phyloP scores from a whole-genome alignment of 1,284 basidiomycete genomes.

The Pyrrhoderma noxium region DNA sequence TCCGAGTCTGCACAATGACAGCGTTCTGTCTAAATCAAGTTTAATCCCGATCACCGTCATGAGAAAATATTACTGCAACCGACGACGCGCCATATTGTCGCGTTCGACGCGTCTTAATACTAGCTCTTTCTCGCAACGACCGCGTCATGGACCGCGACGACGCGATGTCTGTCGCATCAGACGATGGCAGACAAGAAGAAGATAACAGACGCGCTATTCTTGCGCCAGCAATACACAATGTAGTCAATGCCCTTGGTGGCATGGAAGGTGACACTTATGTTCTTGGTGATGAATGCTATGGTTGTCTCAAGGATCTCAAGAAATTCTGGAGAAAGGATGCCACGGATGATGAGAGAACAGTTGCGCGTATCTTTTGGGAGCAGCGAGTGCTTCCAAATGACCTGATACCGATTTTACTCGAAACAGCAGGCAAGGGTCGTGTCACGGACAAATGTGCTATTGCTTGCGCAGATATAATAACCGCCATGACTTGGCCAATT shows the following conservation, averaged over 20 bases:
- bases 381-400: slow-evolving; percentile 79
- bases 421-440: slow-evolving; percentile 68
- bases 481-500: slow-evolving; percentile 96
- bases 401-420: slow-evolving; percentile 76
- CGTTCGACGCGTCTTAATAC: slow-evolving; percentile 7
- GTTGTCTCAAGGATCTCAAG: slow-evolving; percentile 90
- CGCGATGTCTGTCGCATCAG: slow-evolving; percentile 2
- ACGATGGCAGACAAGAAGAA: neutral
- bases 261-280: slow-evolving; percentile 64
- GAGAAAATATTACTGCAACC: neutral
- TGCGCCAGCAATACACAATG: slow-evolving; percentile 57
- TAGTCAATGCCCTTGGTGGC: slow-evolving; percentile 71
- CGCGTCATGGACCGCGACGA: slow-evolving; percentile 13
- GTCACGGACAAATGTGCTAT: slow-evolving; percentile 82
- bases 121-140: neutral
- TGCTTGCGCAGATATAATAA: slow-evolving; percentile 81
- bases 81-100: neutral
- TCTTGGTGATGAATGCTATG: slow-evolving; percentile 77
- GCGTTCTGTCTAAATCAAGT: neutral
- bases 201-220: slow-evolving; percentile 41
- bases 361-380: slow-evolving; percentile 85
- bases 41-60: neutral
- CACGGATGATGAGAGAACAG: slow-evolving; percentile 88
- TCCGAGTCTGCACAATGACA: neutral
- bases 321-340: slow-evolving; percentile 93